Evolutionary conservation across 108 stramenopile genomes (phyloP), one percentile per base, ranked within the genome.

Genomic region (Phaeodactylum tricornutum): DNA sequence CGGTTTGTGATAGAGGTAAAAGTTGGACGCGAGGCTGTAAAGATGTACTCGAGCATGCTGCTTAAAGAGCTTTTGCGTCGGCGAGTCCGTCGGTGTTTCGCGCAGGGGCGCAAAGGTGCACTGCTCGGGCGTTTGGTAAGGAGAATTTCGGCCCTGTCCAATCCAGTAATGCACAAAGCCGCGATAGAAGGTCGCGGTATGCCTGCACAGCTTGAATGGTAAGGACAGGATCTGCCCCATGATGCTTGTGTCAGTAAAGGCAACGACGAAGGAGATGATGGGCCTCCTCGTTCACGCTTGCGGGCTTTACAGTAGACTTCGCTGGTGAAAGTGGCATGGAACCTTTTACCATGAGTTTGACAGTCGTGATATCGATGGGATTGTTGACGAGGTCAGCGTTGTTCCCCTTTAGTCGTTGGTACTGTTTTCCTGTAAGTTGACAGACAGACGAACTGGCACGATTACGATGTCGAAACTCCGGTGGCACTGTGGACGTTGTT

Each of bases 1-100:
- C 12, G 94, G 94, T 36, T 72, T 73, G 56, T 81, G 60, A 79
- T 96, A 98, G 12, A 98, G 67, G 53, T 78, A 86, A 53, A 94
- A 88, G 41, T 68, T 76, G 1, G 95, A 76, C 19, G 92, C 72
- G 48, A 97, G 67, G 48, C 79, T 74, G 59, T 74, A 98, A 22
- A 96, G 60, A 47, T 97, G 97, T 38, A 95, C 67, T 20, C 86
- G 64, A 27, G 79, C 79, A 54, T 88, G 68, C 48, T 84, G 81
- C 46, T 81, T 74, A 66, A 84, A 84, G 16, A 84, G 60, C 7
- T 67, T 53, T 21, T 46, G 36, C 33, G 52, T 60, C 23, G 46
- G 20, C 46, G 59, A 50, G 43, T 69, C 62, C n/a, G 56, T 23
- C 17, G 54, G 37, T 0, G 47, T 59, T 0, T 61, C 52, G 20